Evolutionary conservation across 352 stramenopile genomes (phyloP), one percentile per base, ranked within the genome.

Genomic region (Synura sp.): DNA sequence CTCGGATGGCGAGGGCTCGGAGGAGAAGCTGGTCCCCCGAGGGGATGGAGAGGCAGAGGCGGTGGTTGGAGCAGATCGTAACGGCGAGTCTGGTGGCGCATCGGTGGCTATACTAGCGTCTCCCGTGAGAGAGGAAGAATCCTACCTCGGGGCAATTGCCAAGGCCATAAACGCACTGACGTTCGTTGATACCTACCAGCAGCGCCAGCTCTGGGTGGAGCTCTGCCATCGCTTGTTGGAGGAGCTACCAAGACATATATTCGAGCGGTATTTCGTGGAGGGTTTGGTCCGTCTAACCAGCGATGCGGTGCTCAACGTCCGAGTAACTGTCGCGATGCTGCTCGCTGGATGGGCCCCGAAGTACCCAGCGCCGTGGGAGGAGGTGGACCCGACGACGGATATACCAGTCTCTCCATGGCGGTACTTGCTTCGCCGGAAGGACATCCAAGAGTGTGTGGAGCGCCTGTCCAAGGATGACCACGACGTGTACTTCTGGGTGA

Each of bases 171-270:
- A 79, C 33, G 2, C 27, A 14, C 42, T 79, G 17, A 32, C 35
- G 3, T 41, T 14, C 12, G 42, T n/a, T 17, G 42, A 67, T n/a
- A 79, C 35, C 32, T 79, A 27, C 42, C 49, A 79, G 17, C 9
- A 32, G 1, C 19, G 73, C 27, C 73, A 79, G 29, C 42, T 79
- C 4, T 79, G 73, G 73, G 7, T 70, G 22, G 73, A 79, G 38
- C 42, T 79, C 1, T 53, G 4, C 4, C 3, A 5, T n/a, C 73
- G 70, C n/a, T 25, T 79, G 15, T 31, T 79, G 42, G 44, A 33
- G 34, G 73, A 79, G 17, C 32, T 79, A 31, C 42, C 73, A 35
- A 41, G 25, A 2, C 3, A 42, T 22, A 33, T 79, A 5, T 79
- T 79, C 25, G 73, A 79, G 27, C 34, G 42, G 12, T 17, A 79